Conservation (phyloP, 257 asterid species). For the Parsonsia alboflavescens region DNA sequence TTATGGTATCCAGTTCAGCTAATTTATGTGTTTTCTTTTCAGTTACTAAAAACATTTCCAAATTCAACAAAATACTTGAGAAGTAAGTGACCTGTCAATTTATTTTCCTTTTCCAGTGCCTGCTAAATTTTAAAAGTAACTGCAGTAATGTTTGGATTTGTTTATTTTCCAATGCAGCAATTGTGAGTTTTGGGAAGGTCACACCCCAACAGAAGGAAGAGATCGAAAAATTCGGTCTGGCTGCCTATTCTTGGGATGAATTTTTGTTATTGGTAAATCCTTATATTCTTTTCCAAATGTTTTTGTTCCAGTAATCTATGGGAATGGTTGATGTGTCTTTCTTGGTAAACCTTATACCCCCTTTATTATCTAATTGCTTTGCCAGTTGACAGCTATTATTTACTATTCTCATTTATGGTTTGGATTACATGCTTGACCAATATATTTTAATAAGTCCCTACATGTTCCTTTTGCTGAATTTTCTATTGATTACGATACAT, state of each 20-base stretch:
- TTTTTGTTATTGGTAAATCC: slow-evolving; percentile 65
- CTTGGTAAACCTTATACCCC: not conserved
- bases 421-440: not conserved
- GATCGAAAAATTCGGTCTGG: slow-evolving; percentile 49
- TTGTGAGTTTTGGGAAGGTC: slow-evolving; percentile 81
- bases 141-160: not conserved
- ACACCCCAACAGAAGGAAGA: slow-evolving; percentile 68
- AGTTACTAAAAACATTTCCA: slow-evolving; percentile 83
- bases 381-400: not conserved
- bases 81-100: slow-evolving; percentile 46
- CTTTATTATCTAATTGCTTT: not conserved
- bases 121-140: not conserved
- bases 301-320: not conserved
- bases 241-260: slow-evolving; percentile 75
- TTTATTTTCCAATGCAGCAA: slow-evolving; percentile 40
- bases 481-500: not conserved
- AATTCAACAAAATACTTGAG: slow-evolving; percentile 55
- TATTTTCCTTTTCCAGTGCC: not conserved
- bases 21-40: slow-evolving; percentile 31
- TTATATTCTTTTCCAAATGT: not conserved
- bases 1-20: slow-evolving; percentile 19
- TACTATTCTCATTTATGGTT: not conserved
- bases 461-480: not conserved
- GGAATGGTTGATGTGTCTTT: not conserved
- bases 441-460: not conserved